Percentiles rank a stretch among this genome's conserved stretches.
phyloP scores from a whole-genome alignment of 768 basidiomycete genomes.

The Tylopilus sp. region DNA sequence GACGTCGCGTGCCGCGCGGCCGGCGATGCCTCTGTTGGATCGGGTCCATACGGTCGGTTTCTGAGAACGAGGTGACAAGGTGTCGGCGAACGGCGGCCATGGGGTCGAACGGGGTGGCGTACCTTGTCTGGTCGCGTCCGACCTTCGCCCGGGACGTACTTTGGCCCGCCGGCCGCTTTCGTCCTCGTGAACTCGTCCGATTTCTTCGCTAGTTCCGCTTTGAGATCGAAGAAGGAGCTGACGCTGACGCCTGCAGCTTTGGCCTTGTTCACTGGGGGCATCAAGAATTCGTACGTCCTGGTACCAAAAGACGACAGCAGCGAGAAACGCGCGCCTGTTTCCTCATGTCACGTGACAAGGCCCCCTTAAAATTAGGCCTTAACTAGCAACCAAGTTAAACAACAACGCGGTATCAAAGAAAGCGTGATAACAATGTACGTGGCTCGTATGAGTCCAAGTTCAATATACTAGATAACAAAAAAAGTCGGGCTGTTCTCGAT shows the following conservation, averaged over 20 bases:
- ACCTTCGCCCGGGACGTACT: constrained; percentile 55
- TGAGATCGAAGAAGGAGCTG: constrained; percentile 79
- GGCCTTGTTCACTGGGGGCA: constrained; percentile 52
- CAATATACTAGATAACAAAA: constrained; percentile 45
- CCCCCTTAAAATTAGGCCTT: not conserved
- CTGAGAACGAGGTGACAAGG: constrained; percentile 32
- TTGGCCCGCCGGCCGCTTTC: constrained; percentile 54
- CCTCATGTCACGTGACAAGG: constrained; percentile 12
- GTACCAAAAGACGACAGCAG: constrained; percentile 1
- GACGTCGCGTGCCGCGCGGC: constrained; percentile 61
- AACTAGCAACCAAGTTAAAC: not conserved
- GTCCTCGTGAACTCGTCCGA: constrained; percentile 61
- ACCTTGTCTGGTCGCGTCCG: constrained; percentile 70
- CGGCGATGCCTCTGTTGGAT: constrained; percentile 69
- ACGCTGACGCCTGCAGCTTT: constrained; percentile 70
- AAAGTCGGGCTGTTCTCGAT: not conserved
- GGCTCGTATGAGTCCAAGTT: not conserved
- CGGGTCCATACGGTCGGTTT: constrained; percentile 77
- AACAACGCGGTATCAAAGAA: not conserved
- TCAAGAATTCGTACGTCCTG: constrained; percentile 12
- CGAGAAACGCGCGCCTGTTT: not conserved
- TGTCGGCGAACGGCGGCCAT: not conserved
- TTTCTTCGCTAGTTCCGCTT: constrained; percentile 49
- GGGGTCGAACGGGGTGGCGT: not conserved
- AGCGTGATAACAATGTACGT: not conserved